Percentiles rank a stretch among this genome's conserved stretches.
Conservation (phyloP, 2,329 filamentous ascomycete genomes). For the Penicillium capsulatum region DNA sequence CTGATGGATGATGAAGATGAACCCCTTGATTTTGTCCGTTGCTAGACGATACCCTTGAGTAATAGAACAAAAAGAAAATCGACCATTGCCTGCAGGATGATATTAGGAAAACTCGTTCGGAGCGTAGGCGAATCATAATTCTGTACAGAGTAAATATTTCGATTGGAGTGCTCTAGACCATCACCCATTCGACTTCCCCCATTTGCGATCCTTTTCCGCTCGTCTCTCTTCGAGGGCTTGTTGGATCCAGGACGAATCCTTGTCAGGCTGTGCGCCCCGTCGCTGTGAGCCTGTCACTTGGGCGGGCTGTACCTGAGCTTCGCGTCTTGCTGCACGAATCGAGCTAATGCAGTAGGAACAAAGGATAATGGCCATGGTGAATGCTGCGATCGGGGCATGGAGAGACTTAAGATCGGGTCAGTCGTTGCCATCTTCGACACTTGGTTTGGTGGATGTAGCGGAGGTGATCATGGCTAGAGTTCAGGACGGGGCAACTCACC, state of each 20-base stretch:
- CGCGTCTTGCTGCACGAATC: constrained; percentile 62
- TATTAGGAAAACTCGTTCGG: no score
- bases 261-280: constrained; percentile 45
- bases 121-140: no score
- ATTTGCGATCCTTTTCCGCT: constrained; percentile 19
- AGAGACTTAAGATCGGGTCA: constrained; percentile 41
- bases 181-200: constrained; percentile 3
- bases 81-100: no score
- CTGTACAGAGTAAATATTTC: no score
- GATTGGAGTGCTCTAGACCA: background rate
- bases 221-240: constrained; percentile 32
- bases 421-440: background rate
- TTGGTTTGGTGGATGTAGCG: background rate
- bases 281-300: constrained; percentile 33
- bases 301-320: constrained; percentile 54
- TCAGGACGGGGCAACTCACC: constrained; percentile 10
- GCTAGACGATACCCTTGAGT: background rate
- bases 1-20: constrained; percentile 29
- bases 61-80: no score
- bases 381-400: constrained; percentile 58
- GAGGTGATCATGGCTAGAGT: no score
- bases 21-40: no score
- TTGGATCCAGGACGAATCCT: constrained; percentile 30
- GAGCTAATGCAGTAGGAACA: constrained; percentile 61
- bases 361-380: constrained; percentile 58